Conservation (phyloP, 2,329 filamentous ascomycete genomes). For the Colletotrichum lentis region DNA sequence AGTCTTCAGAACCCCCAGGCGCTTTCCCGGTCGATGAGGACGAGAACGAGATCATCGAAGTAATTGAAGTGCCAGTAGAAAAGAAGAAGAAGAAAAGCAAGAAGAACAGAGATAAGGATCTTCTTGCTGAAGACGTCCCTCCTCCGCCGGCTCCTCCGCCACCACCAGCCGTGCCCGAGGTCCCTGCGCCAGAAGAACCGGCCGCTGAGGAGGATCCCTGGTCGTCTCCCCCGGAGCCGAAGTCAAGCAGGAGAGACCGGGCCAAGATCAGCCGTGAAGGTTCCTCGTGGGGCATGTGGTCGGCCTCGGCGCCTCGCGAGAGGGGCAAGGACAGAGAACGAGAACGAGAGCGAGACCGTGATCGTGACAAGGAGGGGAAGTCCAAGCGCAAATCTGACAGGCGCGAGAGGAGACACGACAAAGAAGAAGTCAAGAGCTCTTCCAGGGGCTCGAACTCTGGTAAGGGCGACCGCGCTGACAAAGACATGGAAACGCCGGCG, state of each 20-base stretch:
- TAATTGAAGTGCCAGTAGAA: slow-evolving; percentile 59
- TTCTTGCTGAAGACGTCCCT: slow-evolving; percentile 46
- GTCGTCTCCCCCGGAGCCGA: slow-evolving; percentile 63
- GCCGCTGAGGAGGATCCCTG: slow-evolving; percentile 39
- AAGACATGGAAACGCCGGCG: slow-evolving; percentile 57
- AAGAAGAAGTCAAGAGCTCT: slow-evolving; percentile 65
- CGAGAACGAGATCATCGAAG: slow-evolving; percentile 59
- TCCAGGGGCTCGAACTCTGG: slow-evolving; percentile 79
- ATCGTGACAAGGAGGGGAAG: slow-evolving; percentile 32
- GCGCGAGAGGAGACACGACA: slow-evolving; percentile 63
- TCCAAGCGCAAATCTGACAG: slow-evolving; percentile 74
- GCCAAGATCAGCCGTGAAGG: slow-evolving; percentile 77
- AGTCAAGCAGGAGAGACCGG: slow-evolving; percentile 76
- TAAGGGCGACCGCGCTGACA: slow-evolving; percentile 64
- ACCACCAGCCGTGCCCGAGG: slow-evolving; percentile 58
- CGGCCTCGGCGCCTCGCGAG: slow-evolving; percentile 55
- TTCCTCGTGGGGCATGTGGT: slow-evolving; percentile 80
- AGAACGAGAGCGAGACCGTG: slow-evolving; percentile 54
- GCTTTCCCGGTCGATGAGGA: slow-evolving; percentile 65
- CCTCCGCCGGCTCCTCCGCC: slow-evolving; percentile 52
- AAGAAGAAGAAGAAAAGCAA: slow-evolving; percentile 57
- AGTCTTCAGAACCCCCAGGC: slow-evolving; percentile 59
- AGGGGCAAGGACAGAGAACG: slow-evolving; percentile 42
- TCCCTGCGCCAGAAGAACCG: slow-evolving; percentile 44
- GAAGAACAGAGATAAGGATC: slow-evolving; percentile 50